These are phyloP conservation scores for Leccinum longicurvipes DNA, from an alignment of 768 basidiomycete genomes.

Conservation along the genomic window DNA sequence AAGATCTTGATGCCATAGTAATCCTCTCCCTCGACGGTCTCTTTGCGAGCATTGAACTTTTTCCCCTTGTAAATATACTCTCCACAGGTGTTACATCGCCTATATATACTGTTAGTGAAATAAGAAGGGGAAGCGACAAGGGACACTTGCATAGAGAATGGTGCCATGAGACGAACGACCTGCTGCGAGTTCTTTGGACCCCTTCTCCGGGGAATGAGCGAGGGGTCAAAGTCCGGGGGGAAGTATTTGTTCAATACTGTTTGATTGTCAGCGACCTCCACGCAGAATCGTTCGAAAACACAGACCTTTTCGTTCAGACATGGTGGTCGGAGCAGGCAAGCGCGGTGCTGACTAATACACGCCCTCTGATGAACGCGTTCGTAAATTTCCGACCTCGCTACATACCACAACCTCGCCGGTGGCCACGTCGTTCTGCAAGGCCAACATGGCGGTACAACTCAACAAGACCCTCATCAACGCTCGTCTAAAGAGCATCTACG, in stretches of 20 bases:
- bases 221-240: slow-evolving; percentile 97
- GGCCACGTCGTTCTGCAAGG: slow-evolving; percentile 5
- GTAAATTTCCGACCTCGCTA: slow-evolving; percentile 31
- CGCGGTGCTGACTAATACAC: slow-evolving; percentile 29
- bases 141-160: slow-evolving; percentile 85
- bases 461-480: slow-evolving; percentile 58
- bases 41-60: slow-evolving; percentile 99
- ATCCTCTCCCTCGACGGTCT: slow-evolving; percentile 95
- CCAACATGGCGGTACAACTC: slow-evolving; percentile 66
- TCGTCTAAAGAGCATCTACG: slow-evolving; percentile 57
- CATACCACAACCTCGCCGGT: slow-evolving; percentile 16
- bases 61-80: slow-evolving; percentile 99
- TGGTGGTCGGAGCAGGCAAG: slow-evolving; percentile 32
- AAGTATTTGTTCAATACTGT: slow-evolving; percentile 92
- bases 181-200: slow-evolving; percentile 93
- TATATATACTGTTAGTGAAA: slow-evolving; percentile 27
- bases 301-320: slow-evolving; percentile 84
- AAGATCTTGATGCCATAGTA: slow-evolving; percentile 99
- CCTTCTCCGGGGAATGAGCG: slow-evolving; percentile 89
- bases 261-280: slow-evolving; percentile 6
- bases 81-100: slow-evolving; percentile 93
- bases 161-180: slow-evolving; percentile 98
- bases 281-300: not conserved
- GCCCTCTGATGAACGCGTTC: slow-evolving; percentile 23
- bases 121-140: not conserved